Conservation (phyloP, 2,329 filamentous ascomycete species). For the Colletotrichum lindemuthianum region DNA sequence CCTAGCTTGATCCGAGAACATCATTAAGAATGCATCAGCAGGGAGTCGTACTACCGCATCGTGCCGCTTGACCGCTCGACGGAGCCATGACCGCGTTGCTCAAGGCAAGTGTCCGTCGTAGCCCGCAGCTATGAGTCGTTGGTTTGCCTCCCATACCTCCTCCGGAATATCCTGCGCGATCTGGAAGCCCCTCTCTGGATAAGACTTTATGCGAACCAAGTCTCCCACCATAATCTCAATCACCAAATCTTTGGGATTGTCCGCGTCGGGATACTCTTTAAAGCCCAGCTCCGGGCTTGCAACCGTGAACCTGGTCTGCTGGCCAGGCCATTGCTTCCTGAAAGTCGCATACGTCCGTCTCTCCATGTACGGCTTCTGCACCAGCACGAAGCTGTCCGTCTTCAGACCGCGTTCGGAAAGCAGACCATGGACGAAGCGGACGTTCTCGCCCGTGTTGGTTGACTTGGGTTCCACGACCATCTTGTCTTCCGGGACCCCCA, state of each 20-base stretch:
- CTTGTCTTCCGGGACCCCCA: slow-evolving; percentile 51
- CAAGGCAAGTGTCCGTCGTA: slow-evolving; percentile 49
- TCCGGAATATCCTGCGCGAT: slow-evolving; percentile 53
- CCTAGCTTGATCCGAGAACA: no score
- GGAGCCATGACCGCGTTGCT: no score
- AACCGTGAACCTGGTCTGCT: slow-evolving; percentile 47
- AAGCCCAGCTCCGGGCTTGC: slow-evolving; percentile 53
- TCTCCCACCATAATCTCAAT: slow-evolving; percentile 58
- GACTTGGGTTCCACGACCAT: slow-evolving; percentile 53
- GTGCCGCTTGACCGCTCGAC: no score
- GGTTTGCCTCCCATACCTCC: slow-evolving; percentile 53
- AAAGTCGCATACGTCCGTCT: slow-evolving; percentile 57
- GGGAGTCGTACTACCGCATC: no score
- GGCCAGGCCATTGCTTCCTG: slow-evolving; percentile 56
- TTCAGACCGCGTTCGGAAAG: slow-evolving; percentile 42
- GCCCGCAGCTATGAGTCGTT: slow-evolving; percentile 51
- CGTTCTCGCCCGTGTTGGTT: slow-evolving; percentile 59
- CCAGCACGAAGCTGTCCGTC: slow-evolving; percentile 50
- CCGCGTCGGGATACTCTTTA: slow-evolving; percentile 52
- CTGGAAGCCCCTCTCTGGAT: slow-evolving; percentile 55
- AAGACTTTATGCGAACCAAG: slow-evolving; percentile 54
- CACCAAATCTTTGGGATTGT: slow-evolving; percentile 54
- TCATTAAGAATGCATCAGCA: no score
- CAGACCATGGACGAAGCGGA: slow-evolving; percentile 53
- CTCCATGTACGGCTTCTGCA: slow-evolving; percentile 62